A percentile compares a stretch with the other conserved stretches of the same genome.
Conservation (phyloP, 768 basidiomycete genomes). For the Lenzites betulinus region DNA sequence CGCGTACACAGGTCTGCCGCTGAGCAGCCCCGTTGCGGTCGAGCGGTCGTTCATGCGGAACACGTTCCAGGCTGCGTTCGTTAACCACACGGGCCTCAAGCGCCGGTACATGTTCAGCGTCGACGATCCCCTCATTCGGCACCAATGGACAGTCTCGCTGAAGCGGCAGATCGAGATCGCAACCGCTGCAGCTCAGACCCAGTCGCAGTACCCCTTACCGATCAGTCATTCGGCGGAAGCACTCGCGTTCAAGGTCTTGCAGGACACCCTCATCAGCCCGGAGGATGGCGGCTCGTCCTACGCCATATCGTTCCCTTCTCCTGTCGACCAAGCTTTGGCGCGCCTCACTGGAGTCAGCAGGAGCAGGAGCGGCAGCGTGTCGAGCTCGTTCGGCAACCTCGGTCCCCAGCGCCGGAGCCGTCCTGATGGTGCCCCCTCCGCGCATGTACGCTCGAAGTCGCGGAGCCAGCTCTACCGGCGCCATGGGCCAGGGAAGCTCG, state of each 20-base stretch:
- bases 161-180: constrained; percentile 62
- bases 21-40: constrained; percentile 74
- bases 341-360: constrained; percentile 28
- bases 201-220: constrained; percentile 30
- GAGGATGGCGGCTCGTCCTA: constrained; percentile 19
- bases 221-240: constrained; percentile 47
- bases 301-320: constrained; percentile 13
- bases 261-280: constrained; percentile 73
- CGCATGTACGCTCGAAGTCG: constrained; percentile 65
- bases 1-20: constrained; percentile 78
- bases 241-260: constrained; percentile 81
- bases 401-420: constrained; percentile 19
- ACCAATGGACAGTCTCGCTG: constrained; percentile 72
- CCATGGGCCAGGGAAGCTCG: constrained; percentile 63
- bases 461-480: constrained; percentile 69
- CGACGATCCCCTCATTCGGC: constrained; percentile 72
- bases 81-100: constrained; percentile 62
- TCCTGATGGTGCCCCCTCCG: constrained; percentile 16
- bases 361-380: constrained; percentile 28
- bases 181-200: constrained; percentile 33
- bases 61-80: constrained; percentile 91
- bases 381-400: constrained; percentile 18
- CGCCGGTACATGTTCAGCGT: constrained; percentile 96
- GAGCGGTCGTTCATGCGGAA: constrained; percentile 96
- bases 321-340: constrained; percentile 37